Conservation (phyloP, 139 green algal genomes). For the Coelastrella sp. region DNA sequence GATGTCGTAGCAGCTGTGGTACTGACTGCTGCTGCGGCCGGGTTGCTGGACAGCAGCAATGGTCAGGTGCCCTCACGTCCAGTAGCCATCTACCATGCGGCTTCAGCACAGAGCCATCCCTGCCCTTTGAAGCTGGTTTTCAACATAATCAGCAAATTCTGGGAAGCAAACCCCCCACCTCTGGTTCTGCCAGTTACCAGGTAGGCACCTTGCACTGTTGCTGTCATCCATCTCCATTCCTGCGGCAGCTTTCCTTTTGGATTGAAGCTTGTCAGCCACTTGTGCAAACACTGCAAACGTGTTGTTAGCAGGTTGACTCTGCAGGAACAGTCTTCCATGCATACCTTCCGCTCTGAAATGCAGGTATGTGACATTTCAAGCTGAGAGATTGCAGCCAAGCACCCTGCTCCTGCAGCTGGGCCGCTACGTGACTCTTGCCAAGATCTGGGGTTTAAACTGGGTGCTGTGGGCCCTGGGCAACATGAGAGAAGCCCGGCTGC, state of each 20-base stretch:
- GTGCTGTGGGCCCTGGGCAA: constrained; percentile 8
- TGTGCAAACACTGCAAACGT: no score
- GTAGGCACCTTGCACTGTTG: neutral
- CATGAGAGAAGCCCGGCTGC: neutral
- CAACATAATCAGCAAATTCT: constrained; percentile 4
- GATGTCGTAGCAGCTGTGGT: constrained; percentile 23
- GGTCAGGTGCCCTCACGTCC: neutral
- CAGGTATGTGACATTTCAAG: constrained; percentile 15
- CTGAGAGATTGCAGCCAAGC: neutral
- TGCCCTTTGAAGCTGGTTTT: neutral
- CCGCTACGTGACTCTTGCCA: neutral
- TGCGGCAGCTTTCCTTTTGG: no score
- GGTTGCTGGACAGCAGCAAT: neutral
- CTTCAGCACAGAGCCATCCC: neutral
- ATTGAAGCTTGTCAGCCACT: no score
- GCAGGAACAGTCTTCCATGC: no score
- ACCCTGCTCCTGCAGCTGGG: neutral
- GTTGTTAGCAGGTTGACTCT: no score
- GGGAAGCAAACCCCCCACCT: constrained; percentile 11
- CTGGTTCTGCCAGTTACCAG: constrained; percentile 9
- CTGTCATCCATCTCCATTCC: no score
- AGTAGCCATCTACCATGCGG: constrained; percentile 16
- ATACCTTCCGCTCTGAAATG: neutral
- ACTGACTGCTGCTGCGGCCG: constrained; percentile 10
- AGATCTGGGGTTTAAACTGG: constrained; percentile 1